Percentiles rank a stretch among this genome's conserved stretches.
Conservation (phyloP, 2,329 filamentous ascomycete genomes). For the Aspergillus arachidicola region DNA sequence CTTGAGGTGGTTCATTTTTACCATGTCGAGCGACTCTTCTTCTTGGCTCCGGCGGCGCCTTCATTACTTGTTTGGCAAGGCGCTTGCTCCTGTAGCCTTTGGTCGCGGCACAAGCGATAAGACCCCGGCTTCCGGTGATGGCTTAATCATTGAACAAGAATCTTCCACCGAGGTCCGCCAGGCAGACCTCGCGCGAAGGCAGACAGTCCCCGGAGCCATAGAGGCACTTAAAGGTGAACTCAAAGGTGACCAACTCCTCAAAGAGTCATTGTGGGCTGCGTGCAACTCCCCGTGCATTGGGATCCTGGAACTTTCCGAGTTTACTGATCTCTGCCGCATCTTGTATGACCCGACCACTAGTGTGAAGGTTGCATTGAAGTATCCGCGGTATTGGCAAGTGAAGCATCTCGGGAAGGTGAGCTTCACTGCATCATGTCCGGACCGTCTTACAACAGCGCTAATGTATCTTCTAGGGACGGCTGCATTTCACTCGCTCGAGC, state of each 20-base stretch:
- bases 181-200: constrained; percentile 56
- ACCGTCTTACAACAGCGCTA: constrained; percentile 1
- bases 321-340: constrained; percentile 60
- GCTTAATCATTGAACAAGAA: constrained; percentile 62
- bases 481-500: constrained; percentile 46
- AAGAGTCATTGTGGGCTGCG: constrained; percentile 59
- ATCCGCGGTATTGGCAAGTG: constrained; percentile 61
- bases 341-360: constrained; percentile 58
- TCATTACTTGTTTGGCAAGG: constrained; percentile 55
- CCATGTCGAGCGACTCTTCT: constrained; percentile 59
- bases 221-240: constrained; percentile 59
- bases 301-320: constrained; percentile 56
- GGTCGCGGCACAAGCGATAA: constrained; percentile 48
- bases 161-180: constrained; percentile 54
- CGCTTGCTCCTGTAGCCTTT: constrained; percentile 61
- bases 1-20: constrained; percentile 59
- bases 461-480: constrained; percentile 36
- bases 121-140: constrained; percentile 37
- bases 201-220: constrained; percentile 61
- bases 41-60: constrained; percentile 59
- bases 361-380: constrained; percentile 53
- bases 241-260: constrained; percentile 51
- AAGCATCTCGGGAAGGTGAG: constrained; percentile 56
- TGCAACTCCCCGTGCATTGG: constrained; percentile 55
- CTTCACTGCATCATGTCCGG: background rate